These are phyloP conservation scores for Acanthamoeba healyi DNA, from an alignment of 208 protist genomes.

Conservation along the genomic window DNA sequence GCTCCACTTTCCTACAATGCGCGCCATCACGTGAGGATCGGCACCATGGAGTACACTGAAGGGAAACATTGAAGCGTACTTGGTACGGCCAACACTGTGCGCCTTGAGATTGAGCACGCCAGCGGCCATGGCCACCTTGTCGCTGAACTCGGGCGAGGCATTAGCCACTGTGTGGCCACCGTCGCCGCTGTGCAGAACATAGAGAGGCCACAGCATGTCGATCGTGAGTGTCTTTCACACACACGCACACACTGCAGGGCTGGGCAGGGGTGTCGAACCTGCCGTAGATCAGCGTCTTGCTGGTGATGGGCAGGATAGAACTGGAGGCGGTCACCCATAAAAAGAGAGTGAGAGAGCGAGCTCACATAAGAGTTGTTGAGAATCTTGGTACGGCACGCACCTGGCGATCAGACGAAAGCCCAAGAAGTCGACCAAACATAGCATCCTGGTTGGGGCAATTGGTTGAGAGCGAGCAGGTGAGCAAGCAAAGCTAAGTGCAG, in stretches of 20 bases:
- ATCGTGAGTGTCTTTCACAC: too few species aligned
- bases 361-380: conserved; percentile 23
- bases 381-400: conserved; percentile 60
- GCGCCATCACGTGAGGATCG: too few species aligned
- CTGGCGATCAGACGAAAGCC: conserved; percentile 77
- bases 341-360: neutral
- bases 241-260: too few species aligned
- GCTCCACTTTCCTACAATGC: too few species aligned
- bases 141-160: neutral
- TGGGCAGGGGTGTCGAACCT: too few species aligned
- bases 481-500: too few species aligned
- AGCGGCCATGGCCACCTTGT: neutral
- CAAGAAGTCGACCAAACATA: conserved; percentile 64
- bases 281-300: conserved; percentile 57
- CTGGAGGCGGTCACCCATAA: neutral
- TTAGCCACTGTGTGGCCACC: neutral
- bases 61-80: neutral
- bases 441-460: neutral
- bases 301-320: conserved; percentile 57
- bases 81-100: neutral
- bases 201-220: too few species aligned
- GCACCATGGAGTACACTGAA: neutral
- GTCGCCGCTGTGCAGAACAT: neutral
- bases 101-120: conserved; percentile 1
- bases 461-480: neutral